Evolutionary conservation across 495 filamentous ascomycete genomes (phyloP).

Genomic region (Astrothelium macrocarpum): DNA sequence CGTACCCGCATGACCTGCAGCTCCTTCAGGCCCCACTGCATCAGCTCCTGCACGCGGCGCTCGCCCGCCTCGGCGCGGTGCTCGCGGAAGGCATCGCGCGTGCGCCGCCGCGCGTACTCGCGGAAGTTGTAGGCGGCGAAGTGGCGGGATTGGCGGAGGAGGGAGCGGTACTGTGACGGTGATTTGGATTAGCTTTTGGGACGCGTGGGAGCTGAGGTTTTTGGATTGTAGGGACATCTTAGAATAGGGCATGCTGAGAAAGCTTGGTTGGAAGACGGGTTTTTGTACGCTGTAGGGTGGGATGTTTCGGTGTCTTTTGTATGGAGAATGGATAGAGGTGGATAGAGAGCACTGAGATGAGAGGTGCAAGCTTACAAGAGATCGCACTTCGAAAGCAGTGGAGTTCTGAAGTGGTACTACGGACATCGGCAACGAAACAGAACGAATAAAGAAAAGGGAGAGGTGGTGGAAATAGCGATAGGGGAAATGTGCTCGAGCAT

Average conservation of each 20-base stretch:
- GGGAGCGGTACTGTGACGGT: constrained; percentile 72
- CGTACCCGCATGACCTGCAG: constrained; percentile 87
- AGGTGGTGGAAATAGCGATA: not conserved
- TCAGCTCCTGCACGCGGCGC: constrained; percentile 70
- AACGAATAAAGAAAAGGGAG: not conserved
- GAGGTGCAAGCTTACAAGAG: not conserved
- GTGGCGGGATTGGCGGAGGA: constrained; percentile 75
- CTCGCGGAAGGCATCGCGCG: constrained; percentile 80
- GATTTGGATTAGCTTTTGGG: not conserved
- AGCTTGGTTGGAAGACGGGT: too few species aligned
- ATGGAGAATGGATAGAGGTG: not conserved
- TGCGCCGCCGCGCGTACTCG: constrained; percentile 86
- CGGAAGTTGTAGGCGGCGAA: constrained; percentile 95
- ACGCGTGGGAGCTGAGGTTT: not conserved
- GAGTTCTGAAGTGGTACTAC: not conserved
- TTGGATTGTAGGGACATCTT: too few species aligned
- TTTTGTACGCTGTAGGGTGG: too few species aligned
- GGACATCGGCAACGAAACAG: not conserved
- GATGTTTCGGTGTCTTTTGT: not conserved
- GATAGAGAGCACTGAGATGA: not conserved
- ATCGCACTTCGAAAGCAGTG: constrained; percentile 1
- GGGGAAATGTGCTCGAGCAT: too few species aligned
- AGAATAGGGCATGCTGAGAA: too few species aligned
- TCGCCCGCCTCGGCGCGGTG: constrained; percentile 58
- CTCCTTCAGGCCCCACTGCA: constrained; percentile 80